Evolutionary conservation across 75 land plant genomes (phyloP).

Genomic region (Larix kaempferi): DNA sequence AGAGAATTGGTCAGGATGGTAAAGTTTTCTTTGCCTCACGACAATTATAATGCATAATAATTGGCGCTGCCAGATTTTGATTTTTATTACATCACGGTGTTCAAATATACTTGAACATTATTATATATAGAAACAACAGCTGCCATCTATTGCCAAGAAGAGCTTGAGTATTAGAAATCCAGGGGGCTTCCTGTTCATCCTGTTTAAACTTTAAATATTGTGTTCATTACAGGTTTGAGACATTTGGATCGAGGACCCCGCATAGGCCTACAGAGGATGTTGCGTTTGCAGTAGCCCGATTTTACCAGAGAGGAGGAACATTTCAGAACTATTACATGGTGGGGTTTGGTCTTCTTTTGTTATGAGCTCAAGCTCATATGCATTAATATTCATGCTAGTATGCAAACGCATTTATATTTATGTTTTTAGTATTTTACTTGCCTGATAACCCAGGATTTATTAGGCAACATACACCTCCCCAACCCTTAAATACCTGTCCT

Average conservation of each 20-base stretch:
- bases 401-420: not conserved
- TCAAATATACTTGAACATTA: too few relatives aligned
- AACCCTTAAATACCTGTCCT: too few relatives aligned
- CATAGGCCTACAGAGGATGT: conserved; percentile 91
- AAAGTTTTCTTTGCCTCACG: not conserved
- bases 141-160: too few relatives aligned
- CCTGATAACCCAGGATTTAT: not conserved
- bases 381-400: too few relatives aligned
- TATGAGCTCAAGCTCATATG: not conserved
- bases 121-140: too few relatives aligned
- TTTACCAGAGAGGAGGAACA: conserved; percentile 91
- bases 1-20: conserved; percentile 94
- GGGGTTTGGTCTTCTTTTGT: not conserved
- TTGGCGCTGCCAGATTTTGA: too few relatives aligned
- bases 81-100: too few relatives aligned
- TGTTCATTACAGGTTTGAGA: conserved; percentile 51
- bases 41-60: not conserved
- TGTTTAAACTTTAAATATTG: not conserved
- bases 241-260: conserved; percentile 72
- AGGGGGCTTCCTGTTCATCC: not conserved
- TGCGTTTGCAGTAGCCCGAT: conserved; percentile 99
- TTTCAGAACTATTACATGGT: conserved; percentile 99
- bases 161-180: not conserved
- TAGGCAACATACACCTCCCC: too few relatives aligned
- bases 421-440: not conserved